These are phyloP conservation scores for Neurospora tetraspora DNA, from an alignment of 495 filamentous ascomycete genomes.

Conservation along the genomic window DNA sequence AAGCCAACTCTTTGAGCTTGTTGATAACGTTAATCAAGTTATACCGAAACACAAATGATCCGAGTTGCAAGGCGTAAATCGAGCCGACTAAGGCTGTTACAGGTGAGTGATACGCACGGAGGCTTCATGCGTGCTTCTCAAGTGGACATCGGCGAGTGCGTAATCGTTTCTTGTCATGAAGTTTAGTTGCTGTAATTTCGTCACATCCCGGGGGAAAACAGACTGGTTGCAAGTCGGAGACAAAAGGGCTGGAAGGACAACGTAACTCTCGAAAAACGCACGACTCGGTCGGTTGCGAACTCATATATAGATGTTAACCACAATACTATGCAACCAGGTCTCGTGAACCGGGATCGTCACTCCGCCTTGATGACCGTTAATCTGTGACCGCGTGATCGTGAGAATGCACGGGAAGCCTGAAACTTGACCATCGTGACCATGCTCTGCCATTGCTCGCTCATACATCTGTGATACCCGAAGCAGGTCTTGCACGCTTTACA, in stretches of 20 bases:
- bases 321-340: background rate
- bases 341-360: background rate
- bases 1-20: background rate
- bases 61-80: background rate
- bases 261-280: background rate
- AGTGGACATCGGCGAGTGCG: background rate
- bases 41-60: background rate
- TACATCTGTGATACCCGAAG: background rate
- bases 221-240: background rate
- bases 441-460: background rate
- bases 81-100: background rate
- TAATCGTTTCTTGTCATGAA: background rate
- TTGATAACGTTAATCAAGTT: background rate
- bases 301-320: background rate
- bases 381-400: background rate
- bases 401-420: background rate
- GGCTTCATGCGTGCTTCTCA: background rate
- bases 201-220: background rate
- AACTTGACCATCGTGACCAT: background rate
- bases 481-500: background rate
- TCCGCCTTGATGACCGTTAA: background rate
- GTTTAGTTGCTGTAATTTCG: background rate
- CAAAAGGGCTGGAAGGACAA: background rate
- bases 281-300: background rate
- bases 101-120: background rate